phyloP scores from a whole-genome alignment of 2,329 filamentous ascomycete species.

The Fusarium abutilonis region DNA sequence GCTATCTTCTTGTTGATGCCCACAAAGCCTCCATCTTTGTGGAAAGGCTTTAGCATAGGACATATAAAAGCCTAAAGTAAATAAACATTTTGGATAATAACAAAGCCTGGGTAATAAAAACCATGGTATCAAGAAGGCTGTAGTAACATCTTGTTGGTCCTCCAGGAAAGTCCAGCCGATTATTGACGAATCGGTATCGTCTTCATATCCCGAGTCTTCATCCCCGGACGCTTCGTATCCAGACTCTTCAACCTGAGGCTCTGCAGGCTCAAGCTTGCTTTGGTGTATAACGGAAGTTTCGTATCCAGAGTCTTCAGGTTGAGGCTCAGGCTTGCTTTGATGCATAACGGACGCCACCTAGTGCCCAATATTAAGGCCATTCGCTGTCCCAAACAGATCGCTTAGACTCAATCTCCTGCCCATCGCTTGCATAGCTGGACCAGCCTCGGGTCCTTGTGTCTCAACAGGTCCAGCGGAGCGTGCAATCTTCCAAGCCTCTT shows the following conservation, averaged over 20 bases:
- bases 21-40: background rate
- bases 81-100: too few species aligned
- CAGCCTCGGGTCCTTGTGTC: conserved; percentile 48
- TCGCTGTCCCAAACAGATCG: conserved; percentile 56
- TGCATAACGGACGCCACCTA: conserved; percentile 26
- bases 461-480: conserved; percentile 46
- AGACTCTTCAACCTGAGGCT: background rate
- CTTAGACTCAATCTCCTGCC: conserved; percentile 57
- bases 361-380: conserved; percentile 35
- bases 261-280: conserved; percentile 1
- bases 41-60: too few species aligned
- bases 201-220: background rate
- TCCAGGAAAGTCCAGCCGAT: background rate
- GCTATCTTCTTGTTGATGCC: conserved; percentile 6
- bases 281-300: conserved; percentile 9
- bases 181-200: conserved; percentile 6
- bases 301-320: background rate
- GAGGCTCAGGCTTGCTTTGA: background rate
- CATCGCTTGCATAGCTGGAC: conserved; percentile 57
- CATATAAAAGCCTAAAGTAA: too few species aligned
- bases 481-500: conserved; percentile 55
- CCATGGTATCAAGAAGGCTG: too few species aligned
- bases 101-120: too few species aligned
- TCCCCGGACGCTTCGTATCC: too few species aligned
- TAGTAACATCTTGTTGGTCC: too few species aligned